A percentile compares a stretch with the other conserved stretches of the same genome.
Conservation (phyloP, 2,329 filamentous ascomycete species). For the Penicillium freii region DNA sequence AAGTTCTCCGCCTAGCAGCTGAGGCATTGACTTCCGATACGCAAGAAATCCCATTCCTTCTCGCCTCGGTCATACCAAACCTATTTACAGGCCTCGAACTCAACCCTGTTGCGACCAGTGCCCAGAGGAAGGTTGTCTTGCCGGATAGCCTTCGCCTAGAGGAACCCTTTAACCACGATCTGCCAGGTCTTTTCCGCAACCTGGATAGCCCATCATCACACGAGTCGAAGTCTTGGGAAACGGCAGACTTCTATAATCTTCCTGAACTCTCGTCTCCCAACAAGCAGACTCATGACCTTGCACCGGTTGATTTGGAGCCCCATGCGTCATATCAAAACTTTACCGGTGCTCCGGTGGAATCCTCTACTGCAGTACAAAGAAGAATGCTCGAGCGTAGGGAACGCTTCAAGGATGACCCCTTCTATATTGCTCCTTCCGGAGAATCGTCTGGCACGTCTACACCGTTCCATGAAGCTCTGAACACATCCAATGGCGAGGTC, state of each 20-base stretch:
- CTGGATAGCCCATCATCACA: slow-evolving; percentile 50
- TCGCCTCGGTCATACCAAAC: slow-evolving; percentile 86
- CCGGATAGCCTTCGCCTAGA: slow-evolving; percentile 76
- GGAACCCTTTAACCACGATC: slow-evolving; percentile 73
- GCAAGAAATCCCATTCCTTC: slow-evolving; percentile 70
- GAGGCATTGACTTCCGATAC: slow-evolving; percentile 60
- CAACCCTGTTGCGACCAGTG: slow-evolving; percentile 81
- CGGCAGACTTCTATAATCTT: slow-evolving; percentile 41
- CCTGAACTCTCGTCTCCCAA: slow-evolving; percentile 24
- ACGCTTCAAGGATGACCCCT: slow-evolving; percentile 87
- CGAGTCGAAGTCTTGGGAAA: not conserved
- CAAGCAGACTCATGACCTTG: slow-evolving; percentile 23
- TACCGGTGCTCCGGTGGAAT: slow-evolving; percentile 52
- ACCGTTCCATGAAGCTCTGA: slow-evolving; percentile 73
- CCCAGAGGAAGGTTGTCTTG: slow-evolving; percentile 81
- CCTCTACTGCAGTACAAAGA: slow-evolving; percentile 70
- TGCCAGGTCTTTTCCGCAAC: slow-evolving; percentile 62
- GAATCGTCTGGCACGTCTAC: slow-evolving; percentile 64
- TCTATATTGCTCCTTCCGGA: slow-evolving; percentile 70
- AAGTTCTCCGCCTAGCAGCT: slow-evolving; percentile 79
- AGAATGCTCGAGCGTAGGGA: slow-evolving; percentile 75
- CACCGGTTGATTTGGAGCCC: slow-evolving; percentile 22
- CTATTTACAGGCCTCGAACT: slow-evolving; percentile 84
- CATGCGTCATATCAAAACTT: slow-evolving; percentile 39
- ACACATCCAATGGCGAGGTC: slow-evolving; percentile 69